phyloP scores from a whole-genome alignment of 495 filamentous ascomycete genomes.

The Trichoderma asperelloides region DNA sequence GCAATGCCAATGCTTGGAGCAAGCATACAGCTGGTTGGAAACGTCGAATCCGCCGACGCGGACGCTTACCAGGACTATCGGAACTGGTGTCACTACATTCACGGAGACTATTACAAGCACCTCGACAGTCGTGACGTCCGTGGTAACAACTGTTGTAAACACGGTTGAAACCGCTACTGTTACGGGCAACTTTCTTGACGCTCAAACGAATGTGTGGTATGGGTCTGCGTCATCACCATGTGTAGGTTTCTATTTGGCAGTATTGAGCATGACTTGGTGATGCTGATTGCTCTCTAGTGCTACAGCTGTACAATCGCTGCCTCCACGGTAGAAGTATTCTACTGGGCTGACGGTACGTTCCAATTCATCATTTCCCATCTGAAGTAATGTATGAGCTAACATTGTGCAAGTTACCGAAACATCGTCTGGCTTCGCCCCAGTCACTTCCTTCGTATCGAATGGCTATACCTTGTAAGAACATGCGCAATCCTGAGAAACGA shows the following conservation, averaged over 20 bases:
- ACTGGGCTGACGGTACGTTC: neutral
- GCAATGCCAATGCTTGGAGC: neutral
- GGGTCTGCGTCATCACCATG: neutral
- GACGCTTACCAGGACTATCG: neutral
- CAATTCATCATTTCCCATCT: neutral
- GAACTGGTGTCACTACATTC: neutral
- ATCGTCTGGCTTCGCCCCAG: neutral
- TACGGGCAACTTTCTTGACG: neutral
- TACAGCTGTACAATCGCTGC: neutral
- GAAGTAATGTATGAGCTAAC: neutral
- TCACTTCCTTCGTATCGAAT: neutral
- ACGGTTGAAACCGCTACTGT: neutral
- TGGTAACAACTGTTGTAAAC: neutral
- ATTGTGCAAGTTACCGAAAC: neutral
- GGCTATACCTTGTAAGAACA: neutral
- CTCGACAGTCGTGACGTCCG: neutral
- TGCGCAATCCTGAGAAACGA: neutral
- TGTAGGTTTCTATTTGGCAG: neutral
- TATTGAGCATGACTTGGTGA: neutral
- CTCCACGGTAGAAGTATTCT: neutral
- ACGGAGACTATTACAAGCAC: neutral
- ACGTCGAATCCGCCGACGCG: neutral
- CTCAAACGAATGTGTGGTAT: neutral
- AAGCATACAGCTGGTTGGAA: neutral
- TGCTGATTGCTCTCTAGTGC: neutral